phyloP scores from a whole-genome alignment of 768 basidiomycete species.

The Suillus alpinus region DNA sequence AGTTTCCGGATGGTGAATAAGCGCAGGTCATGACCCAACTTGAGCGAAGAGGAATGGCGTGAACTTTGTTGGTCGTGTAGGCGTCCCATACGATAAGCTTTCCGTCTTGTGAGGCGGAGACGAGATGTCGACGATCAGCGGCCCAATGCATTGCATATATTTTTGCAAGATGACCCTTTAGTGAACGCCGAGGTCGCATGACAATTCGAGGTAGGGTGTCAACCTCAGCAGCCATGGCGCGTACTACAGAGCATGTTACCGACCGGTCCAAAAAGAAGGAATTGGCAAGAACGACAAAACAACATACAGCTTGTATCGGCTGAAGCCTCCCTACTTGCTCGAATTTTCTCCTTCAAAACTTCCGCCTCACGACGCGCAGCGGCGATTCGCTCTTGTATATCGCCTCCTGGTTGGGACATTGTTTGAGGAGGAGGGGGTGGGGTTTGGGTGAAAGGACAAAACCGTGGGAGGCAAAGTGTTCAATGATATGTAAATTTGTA shows the following conservation, averaged over 20 bases:
- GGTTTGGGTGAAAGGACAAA: slow-evolving; percentile 1
- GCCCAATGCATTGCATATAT: slow-evolving; percentile 99
- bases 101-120: slow-evolving; percentile 99
- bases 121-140: slow-evolving; percentile 92
- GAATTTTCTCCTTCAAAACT: slow-evolving; percentile 97
- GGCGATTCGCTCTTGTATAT: slow-evolving; percentile 91
- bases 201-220: slow-evolving; percentile 94
- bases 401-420: slow-evolving; percentile 81
- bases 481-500: slow-evolving; percentile 5
- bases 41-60: slow-evolving; percentile 95
- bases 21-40: slow-evolving; percentile 99
- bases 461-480: slow-evolving; percentile 1
- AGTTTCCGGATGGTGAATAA: slow-evolving; percentile 95
- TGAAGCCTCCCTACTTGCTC: slow-evolving; percentile 92
- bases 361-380: slow-evolving; percentile 97
- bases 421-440: slow-evolving; percentile 8
- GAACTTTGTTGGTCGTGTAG: slow-evolving; percentile 99
- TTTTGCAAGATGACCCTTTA: slow-evolving; percentile 97
- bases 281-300: slow-evolving; percentile 5
- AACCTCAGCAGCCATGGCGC: slow-evolving; percentile 97
- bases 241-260: slow-evolving; percentile 53
- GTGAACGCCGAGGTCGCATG: slow-evolving; percentile 92
- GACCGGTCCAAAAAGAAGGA: slow-evolving; percentile 2
- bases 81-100: slow-evolving; percentile 99
- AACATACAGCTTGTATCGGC: slow-evolving; percentile 95